Evolutionary conservation across 306 rosid species (phyloP), one percentile per base, ranked within the genome.

Genomic region (Nissolia schottii): DNA sequence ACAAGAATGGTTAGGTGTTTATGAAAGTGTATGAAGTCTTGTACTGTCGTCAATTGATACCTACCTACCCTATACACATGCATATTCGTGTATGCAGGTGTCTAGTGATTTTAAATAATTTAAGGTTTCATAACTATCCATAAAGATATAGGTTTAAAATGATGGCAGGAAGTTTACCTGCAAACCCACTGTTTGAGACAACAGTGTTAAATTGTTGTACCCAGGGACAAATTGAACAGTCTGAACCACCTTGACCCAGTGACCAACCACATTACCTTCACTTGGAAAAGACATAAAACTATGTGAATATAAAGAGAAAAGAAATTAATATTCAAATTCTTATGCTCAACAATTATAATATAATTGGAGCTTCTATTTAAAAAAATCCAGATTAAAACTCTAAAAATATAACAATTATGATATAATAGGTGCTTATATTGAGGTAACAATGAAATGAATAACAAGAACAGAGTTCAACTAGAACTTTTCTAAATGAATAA

Each of bases 131-230:
- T 35, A 24, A 78, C 34, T 82, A 28, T 37, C 14, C 24, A 67
- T 51, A 51, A 37, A 32, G 58, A 77, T 60, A 62, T 23, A n/a
- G 19, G 24, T 49, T 16, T 60, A 68, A 77, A n/a, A 79, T 40
- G n/a, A 46, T 18, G 29, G 63, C 29, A 48, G 57, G 43, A 56
- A 72, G 65, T 79, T 79, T 81, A 91, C 98, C 98, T 89, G 97
- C 78, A 94, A 86, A 66, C 98, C 97, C 40, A 94, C 90, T 60
- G 98, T 86, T 79, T 89, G 79, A 79, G 98, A 40, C 79, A 91
- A 67, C 65, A 91, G 79, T 62, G 85, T 53, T 34, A 94, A 78
- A 77, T 91, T 91, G 79, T 91, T 94, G 83, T 83, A 79, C 78
- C 98, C 98, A 64, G 80, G 85, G 14, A 72, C 74, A 82, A 94